Percentiles rank a stretch among this genome's conserved stretches.
phyloP scores from a whole-genome alignment of 2,329 filamentous ascomycete species.

The Botrytis medusae region DNA sequence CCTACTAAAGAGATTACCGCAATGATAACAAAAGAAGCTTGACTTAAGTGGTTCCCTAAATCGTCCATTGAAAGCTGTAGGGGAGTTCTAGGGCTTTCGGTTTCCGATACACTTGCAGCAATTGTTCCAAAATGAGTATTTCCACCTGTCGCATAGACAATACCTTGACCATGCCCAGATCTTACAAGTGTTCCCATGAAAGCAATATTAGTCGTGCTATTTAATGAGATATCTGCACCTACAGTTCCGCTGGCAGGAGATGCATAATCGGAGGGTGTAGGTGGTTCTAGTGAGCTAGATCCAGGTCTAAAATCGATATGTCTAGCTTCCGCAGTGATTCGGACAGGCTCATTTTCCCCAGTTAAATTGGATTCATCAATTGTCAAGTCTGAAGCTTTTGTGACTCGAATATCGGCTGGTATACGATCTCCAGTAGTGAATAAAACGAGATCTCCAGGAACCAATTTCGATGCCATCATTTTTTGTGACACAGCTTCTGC shows the following conservation, averaged over 20 bases:
- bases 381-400: slow-evolving; percentile 81
- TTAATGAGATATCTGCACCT: slow-evolving; percentile 65
- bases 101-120: slow-evolving; percentile 88
- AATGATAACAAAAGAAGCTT: slow-evolving; percentile 94
- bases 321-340: slow-evolving; percentile 68
- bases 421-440: slow-evolving; percentile 97
- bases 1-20: slow-evolving; percentile 89
- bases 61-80: slow-evolving; percentile 96
- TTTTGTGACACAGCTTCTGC: slow-evolving; percentile 71
- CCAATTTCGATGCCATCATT: slow-evolving; percentile 81
- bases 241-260: slow-evolving; percentile 58
- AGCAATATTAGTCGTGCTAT: slow-evolving; percentile 84
- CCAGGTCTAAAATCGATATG: slow-evolving; percentile 37
- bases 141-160: slow-evolving; percentile 95
- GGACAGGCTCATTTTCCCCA: slow-evolving; percentile 91
- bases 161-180: slow-evolving; percentile 90
- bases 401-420: slow-evolving; percentile 93
- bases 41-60: slow-evolving; percentile 93
- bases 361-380: slow-evolving; percentile 98
- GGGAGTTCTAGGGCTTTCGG: slow-evolving; percentile 91
- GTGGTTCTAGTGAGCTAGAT: slow-evolving; percentile 40
- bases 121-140: slow-evolving; percentile 96
- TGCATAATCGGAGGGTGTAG: slow-evolving; percentile 57
- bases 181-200: slow-evolving; percentile 98
- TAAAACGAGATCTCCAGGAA: slow-evolving; percentile 87